A percentile compares a stretch with the other conserved stretches of the same genome.
These are phyloP conservation scores for Tulasnella sp. DNA, from an alignment of 768 basidiomycete species.

Conservation along the genomic window DNA sequence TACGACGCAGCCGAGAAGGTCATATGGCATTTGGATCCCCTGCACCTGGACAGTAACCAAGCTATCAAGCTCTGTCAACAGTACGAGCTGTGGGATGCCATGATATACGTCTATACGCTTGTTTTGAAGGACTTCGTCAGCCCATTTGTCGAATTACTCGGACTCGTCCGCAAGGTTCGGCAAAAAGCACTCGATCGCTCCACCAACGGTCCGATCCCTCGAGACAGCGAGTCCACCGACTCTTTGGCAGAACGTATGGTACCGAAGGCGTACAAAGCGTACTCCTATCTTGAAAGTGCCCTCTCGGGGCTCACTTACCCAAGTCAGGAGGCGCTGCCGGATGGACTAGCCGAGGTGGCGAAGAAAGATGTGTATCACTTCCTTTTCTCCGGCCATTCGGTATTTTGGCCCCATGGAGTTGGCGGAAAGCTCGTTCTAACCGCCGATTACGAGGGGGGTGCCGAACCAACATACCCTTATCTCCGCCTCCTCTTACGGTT, in stretches of 20 bases:
- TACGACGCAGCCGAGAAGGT: slow-evolving; percentile 78
- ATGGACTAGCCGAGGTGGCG: slow-evolving; percentile 63
- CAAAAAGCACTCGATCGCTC: slow-evolving; percentile 34
- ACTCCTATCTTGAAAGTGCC: slow-evolving; percentile 76
- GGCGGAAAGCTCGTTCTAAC: slow-evolving; percentile 73
- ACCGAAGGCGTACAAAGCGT: slow-evolving; percentile 85
- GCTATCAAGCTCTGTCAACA: slow-evolving; percentile 79
- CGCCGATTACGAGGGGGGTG: slow-evolving; percentile 64
- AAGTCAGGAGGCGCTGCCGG: slow-evolving; percentile 65
- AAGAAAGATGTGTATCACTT: slow-evolving; percentile 74
- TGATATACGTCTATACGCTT: slow-evolving; percentile 89
- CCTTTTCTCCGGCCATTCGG: slow-evolving; percentile 76
- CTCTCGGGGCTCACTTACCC: slow-evolving; percentile 86
- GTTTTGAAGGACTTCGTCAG: slow-evolving; percentile 85
- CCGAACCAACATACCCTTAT: slow-evolving; percentile 88
- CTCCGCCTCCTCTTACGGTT: slow-evolving; percentile 76
- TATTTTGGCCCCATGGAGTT: slow-evolving; percentile 69
- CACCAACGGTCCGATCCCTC: not conserved
- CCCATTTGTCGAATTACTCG: slow-evolving; percentile 80
- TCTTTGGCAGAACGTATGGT: slow-evolving; percentile 52
- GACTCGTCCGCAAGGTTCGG: slow-evolving; percentile 66
- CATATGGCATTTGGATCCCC: slow-evolving; percentile 95
- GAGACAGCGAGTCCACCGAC: not conserved
- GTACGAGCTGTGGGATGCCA: slow-evolving; percentile 83
- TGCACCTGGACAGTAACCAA: slow-evolving; percentile 89